phyloP scores from a whole-genome alignment of 2,329 filamentous ascomycete genomes.

The Apiospora rasikravindrae region DNA sequence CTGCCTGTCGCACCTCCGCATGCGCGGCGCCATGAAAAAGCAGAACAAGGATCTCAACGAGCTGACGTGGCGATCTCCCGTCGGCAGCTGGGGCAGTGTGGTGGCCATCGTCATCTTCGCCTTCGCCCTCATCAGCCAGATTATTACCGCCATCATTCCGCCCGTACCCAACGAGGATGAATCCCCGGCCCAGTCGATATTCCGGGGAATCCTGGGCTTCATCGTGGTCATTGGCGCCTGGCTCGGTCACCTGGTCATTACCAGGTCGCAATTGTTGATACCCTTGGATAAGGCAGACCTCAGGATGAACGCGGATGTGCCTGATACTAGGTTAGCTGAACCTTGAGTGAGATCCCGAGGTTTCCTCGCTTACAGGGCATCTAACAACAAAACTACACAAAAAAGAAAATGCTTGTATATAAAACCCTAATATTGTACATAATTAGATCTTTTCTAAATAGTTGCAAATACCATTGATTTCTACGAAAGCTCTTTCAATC shows the following conservation, averaged over 20 bases:
- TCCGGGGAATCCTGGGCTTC: conserved; percentile 15
- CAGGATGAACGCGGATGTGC: neutral
- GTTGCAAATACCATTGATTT: neutral
- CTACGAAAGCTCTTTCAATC: neutral
- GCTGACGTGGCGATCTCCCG: conserved; percentile 31
- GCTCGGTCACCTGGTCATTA: conserved; percentile 20
- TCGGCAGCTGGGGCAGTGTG: conserved; percentile 37
- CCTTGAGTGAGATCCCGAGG: too few relatives aligned
- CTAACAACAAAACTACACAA: neutral
- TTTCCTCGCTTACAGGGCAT: too few relatives aligned
- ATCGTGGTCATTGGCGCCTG: conserved; percentile 19
- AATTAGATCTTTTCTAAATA: neutral
- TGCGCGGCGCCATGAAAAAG: conserved; percentile 45
- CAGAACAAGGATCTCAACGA: conserved; percentile 41
- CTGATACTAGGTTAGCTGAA: neutral
- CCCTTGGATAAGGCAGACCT: conserved; percentile 1
- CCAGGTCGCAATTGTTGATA: neutral
- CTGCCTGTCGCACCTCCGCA: conserved; percentile 51
- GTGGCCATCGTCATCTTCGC: conserved; percentile 37
- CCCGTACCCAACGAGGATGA: conserved; percentile 3
- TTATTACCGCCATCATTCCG: conserved; percentile 34
- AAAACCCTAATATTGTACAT: neutral
- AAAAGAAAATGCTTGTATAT: neutral
- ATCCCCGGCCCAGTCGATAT: neutral
- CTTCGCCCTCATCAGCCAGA: conserved; percentile 38